A percentile compares a stretch with the other conserved stretches of the same genome.
Conservation (phyloP, 768 basidiomycete genomes). For the Kondoa subrosea region DNA sequence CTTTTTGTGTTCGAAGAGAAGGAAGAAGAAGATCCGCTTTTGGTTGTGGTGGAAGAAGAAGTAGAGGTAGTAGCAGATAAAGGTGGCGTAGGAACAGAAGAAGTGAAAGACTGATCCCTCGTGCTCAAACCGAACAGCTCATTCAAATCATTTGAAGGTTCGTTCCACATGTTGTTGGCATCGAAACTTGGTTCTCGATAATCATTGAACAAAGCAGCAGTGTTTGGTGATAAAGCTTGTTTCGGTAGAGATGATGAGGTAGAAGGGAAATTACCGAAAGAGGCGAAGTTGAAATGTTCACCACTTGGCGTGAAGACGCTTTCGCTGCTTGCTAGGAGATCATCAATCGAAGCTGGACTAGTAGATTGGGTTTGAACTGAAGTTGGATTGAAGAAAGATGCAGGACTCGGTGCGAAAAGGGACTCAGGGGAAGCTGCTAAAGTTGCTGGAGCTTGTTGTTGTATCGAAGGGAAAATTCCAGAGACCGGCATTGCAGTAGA, state of each 20-base stretch:
- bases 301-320: neutral
- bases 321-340: neutral
- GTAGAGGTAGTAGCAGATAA: neutral
- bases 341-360: neutral
- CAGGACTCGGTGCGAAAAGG: neutral
- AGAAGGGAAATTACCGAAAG: neutral
- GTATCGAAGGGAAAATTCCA: neutral
- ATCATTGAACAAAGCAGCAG: neutral
- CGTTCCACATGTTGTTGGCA: too few relatives aligned
- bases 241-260: neutral
- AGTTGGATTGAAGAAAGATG: neutral
- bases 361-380: neutral
- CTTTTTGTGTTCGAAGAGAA: neutral
- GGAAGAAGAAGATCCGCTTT: neutral
- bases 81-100: neutral
- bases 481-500: neutral
- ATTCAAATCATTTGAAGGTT: too few relatives aligned
- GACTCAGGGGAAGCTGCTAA: neutral
- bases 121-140: neutral
- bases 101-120: neutral
- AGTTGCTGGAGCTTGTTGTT: neutral
- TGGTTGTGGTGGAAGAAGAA: neutral
- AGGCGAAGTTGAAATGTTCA: conserved; percentile 8
- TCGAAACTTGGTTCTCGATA: conserved; percentile 2
- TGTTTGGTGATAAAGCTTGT: neutral